A percentile compares a stretch with the other conserved stretches of the same genome.
phyloP scores from a whole-genome alignment of 257 asterid genomes.

The Solanum bulbocastanum region DNA sequence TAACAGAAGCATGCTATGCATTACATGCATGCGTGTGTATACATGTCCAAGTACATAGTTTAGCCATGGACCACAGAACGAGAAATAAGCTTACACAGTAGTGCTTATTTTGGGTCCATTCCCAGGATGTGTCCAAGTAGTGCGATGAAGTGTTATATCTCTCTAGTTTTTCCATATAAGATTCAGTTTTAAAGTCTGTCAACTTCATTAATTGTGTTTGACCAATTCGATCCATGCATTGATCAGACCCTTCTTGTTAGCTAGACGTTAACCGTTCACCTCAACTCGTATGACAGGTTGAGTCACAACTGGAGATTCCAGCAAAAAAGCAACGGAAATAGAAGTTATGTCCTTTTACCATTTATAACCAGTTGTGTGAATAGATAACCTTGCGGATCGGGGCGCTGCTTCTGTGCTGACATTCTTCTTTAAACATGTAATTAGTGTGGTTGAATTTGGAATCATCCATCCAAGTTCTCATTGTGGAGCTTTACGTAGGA shows the following conservation, averaged over 20 bases:
- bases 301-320: slow-evolving; percentile 34
- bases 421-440: neutral
- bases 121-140: neutral
- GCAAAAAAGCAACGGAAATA: slow-evolving; percentile 51
- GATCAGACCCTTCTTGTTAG: neutral
- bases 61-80: neutral
- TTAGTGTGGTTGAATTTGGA: neutral
- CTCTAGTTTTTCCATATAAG: neutral
- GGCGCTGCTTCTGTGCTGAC: neutral
- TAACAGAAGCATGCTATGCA: neutral
- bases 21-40: neutral
- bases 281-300: slow-evolving; percentile 34
- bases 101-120: neutral
- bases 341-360: neutral
- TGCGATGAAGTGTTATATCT: neutral
- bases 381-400: slow-evolving; percentile 1
- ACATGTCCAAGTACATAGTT: neutral
- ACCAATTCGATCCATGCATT: neutral
- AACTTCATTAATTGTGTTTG: neutral
- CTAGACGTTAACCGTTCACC: neutral
- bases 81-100: neutral
- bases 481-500: slow-evolving; percentile 1
- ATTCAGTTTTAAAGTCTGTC: neutral
- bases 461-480: neutral
- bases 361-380: slow-evolving; percentile 11